Evolutionary conservation across 2,329 filamentous ascomycete species (phyloP).

Genomic region (Monilinia laxa): DNA sequence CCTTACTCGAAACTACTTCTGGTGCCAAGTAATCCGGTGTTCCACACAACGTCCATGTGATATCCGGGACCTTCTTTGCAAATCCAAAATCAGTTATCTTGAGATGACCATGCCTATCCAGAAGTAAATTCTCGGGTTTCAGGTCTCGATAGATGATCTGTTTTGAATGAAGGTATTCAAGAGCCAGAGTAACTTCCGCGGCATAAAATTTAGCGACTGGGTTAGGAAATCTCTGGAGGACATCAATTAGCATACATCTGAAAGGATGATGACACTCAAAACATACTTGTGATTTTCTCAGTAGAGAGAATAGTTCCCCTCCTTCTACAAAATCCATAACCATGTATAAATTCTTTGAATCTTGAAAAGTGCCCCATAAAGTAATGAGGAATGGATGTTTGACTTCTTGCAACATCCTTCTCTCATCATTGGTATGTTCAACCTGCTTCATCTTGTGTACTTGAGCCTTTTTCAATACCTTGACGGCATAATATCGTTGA

Average conservation of each 20-base stretch:
- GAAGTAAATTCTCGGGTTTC: conserved; percentile 89
- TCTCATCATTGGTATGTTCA: conserved; percentile 98
- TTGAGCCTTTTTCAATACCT: conserved; percentile 97
- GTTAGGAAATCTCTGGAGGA: conserved; percentile 84
- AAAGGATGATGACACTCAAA: conserved; percentile 8
- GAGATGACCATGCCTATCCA: conserved; percentile 89
- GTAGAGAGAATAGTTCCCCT: conserved; percentile 91
- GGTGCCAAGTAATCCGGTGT: conserved; percentile 97
- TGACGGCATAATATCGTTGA: conserved; percentile 95
- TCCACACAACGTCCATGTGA: conserved; percentile 97
- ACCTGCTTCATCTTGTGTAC: conserved; percentile 99
- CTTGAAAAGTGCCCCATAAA: conserved; percentile 97
- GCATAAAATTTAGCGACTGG: conserved; percentile 99
- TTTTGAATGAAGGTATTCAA: conserved; percentile 92
- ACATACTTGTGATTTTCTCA: conserved; percentile 82
- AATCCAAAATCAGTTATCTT: conserved; percentile 99
- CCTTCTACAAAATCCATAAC: conserved; percentile 99
- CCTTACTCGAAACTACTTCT: conserved; percentile 98
- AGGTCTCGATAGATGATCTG: conserved; percentile 98
- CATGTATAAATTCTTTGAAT: conserved; percentile 96
- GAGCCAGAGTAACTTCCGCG: conserved; percentile 89
- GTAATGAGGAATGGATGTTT: conserved; percentile 98
- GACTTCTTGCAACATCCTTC: conserved; percentile 91
- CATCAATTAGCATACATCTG: conserved; percentile 22
- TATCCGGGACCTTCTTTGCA: conserved; percentile 96